Evolutionary conservation across 1,139 yeast genomes (phyloP), one percentile per base, ranked within the genome.

Genomic region (Suhomyces bolitotheri): DNA sequence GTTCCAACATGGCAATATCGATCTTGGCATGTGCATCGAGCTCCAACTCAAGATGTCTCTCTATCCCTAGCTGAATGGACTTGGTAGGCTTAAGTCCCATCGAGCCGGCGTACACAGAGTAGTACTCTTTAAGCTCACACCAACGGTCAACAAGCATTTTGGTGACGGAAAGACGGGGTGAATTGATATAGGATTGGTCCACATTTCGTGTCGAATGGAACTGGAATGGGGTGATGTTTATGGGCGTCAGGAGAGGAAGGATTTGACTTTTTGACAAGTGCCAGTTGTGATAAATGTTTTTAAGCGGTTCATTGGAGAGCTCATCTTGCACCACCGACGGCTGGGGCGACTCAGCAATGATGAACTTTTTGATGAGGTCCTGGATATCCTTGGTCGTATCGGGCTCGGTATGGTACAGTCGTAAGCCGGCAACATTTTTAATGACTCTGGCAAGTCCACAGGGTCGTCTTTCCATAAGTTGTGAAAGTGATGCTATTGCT

Each of bases 91-190:
- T 29, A 11, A 33, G 7, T 7, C 16, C n/a, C 4, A 35, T 31
- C 7, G 49, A 47, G 9, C 58, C 58, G 7, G 58, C 45, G 30
- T 41, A 56, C 7, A 55, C 38, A 2, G 40, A 40, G 38, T 53
- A 56, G 38, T 45, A 53, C 16, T 48, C 51, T n/a, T 50, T 40
- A 16, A 56, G 45, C 34, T 56, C 58, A 40, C 61, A 56, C 59
- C 60, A 56, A n/a, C 48, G 45, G n/a, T 39, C 37, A 1, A 51
- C 45, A 13, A 56, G 46, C 28, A 56, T 31, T 28, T 51, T 53
- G 13, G 59, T 52, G n/a, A 55, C 61, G 4, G 54, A 47, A 7
- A 56, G 42, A 8, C 61, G 39, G 12, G 61, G 61, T 10, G 41
- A 34, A 2, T 34, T 17, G 4, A 45, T 22, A 30, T 51, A 50